Percentiles rank a stretch among this genome's conserved stretches.
phyloP scores from a whole-genome alignment of 1,284 basidiomycete genomes.

The Ceratobasidium sp. region DNA sequence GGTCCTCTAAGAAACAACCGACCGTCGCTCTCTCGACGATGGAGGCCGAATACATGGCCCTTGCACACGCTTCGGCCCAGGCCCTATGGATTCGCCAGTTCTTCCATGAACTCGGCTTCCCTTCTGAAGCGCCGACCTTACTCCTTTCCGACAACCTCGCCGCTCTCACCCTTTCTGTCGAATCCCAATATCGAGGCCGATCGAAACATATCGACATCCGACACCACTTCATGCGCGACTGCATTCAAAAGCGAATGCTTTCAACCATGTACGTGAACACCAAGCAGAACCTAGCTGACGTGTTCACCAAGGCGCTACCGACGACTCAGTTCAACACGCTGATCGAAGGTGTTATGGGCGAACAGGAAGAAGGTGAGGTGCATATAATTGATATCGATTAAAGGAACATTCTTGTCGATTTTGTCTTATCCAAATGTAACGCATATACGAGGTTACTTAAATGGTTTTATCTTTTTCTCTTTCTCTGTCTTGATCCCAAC shows the following conservation, averaged over 20 bases:
- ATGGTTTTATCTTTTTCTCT: too few species aligned
- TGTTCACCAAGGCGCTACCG: constrained; percentile 52
- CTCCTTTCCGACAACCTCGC: constrained; percentile 60
- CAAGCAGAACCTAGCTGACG: constrained; percentile 48
- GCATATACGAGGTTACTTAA: too few species aligned
- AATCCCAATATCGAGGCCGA: constrained; percentile 54
- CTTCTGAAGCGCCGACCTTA: constrained; percentile 48
- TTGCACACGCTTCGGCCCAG: constrained; percentile 55
- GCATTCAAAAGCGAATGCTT: constrained; percentile 49
- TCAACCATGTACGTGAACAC: constrained; percentile 25
- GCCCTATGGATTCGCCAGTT: constrained; percentile 57
- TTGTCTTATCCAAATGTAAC: too few species aligned
- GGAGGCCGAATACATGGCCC: constrained; percentile 62
- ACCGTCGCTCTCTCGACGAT: constrained; percentile 57
- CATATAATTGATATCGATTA: neutral
- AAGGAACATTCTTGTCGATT: too few species aligned
- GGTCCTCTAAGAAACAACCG: constrained; percentile 58
- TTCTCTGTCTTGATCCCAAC: too few species aligned
- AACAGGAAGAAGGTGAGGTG: constrained; percentile 63
- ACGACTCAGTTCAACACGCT: neutral
- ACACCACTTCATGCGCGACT: constrained; percentile 59
- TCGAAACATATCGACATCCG: constrained; percentile 62
- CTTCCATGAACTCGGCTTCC: constrained; percentile 52
- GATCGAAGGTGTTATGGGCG: neutral
- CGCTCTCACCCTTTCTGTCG: constrained; percentile 57